Base-by-base conservation (phyloP, 805 yeast genomes). In the Millerozyma miso region DNA sequence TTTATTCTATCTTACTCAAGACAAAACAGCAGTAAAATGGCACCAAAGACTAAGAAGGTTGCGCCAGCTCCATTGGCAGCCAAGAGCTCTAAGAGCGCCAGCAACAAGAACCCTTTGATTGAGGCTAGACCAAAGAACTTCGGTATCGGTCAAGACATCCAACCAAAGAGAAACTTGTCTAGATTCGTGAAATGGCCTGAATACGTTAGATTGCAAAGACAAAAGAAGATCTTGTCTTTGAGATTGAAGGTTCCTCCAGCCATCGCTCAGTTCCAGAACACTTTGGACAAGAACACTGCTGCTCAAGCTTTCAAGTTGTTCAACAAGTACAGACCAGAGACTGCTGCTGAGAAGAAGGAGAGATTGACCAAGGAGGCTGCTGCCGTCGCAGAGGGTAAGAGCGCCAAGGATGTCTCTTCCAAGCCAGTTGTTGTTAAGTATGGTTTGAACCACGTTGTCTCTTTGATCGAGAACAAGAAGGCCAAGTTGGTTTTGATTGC, bases 171-270 rank as follows among this genome's bases (percentile, higher is more conserved):
- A 77, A 88, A 93, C 84, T 82, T 93, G 69, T 78, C 95, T 50
- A 89, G 98, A 76, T 90, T 87, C 73, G 98, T 91, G 69, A 93
- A 86, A 77, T 93, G 99, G 99, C 99, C 99, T 69, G 93, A 85
- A 76, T 89, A 91, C 72, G 95, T 91, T 60, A 88, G 96, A 79
- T 80, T 93, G 61, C 99, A 91, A 81, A 90, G 99, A 83, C 98
- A 93, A 79, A 93, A 85, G 85, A 91, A 91, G 83, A 85, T 91
- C 72, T 81, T 91, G 72, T 77, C 83, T 63, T 72, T 90, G 74
- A 90, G 99, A 85, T 82, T 91, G 70, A 91, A 93, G 85, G 99
- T 91, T 69, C 99, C 99, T 59, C 99, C 99, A 67, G 85, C 98
- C 56, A 83, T 91, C 69, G 82, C 98, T 56, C 99, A 91, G 79